These are phyloP conservation scores for Erodium texanum DNA, from an alignment of 441 rosid species.

Conservation along the genomic window DNA sequence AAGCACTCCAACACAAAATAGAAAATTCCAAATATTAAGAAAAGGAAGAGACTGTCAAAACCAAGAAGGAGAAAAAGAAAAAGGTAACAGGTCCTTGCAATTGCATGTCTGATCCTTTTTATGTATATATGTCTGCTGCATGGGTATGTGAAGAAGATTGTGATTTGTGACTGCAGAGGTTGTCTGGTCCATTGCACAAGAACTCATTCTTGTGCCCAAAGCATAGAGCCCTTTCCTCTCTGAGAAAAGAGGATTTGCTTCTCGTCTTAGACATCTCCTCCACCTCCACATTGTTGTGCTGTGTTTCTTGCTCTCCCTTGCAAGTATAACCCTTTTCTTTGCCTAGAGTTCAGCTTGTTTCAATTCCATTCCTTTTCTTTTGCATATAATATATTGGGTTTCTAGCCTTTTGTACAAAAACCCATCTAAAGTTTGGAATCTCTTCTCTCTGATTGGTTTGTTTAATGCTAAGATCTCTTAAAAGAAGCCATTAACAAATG, in stretches of 20 bases:
- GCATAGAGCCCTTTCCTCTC: neutral
- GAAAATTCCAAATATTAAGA: neutral
- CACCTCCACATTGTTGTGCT: neutral
- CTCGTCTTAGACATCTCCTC: neutral
- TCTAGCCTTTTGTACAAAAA: constrained; percentile 16
- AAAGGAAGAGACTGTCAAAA: neutral
- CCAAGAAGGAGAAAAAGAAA: neutral
- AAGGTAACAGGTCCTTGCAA: neutral
- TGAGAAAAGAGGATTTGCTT: neutral
- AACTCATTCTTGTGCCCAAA: neutral
- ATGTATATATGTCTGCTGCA: neutral
- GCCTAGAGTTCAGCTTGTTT: constrained; percentile 32
- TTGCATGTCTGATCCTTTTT: neutral
- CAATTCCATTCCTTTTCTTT: neutral
- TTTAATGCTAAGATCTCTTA: neutral
- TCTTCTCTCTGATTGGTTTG: constrained; percentile 18
- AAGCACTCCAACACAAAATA: neutral
- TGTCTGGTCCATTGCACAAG: constrained; percentile 5
- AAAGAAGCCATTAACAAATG: constrained; percentile 17
- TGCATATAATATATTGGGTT: neutral
- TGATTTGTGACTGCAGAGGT: neutral
- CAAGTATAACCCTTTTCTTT: constrained; percentile 46
- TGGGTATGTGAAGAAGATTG: neutral
- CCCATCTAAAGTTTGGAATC: constrained; percentile 35
- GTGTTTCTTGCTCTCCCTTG: constrained; percentile 41